A percentile compares a stretch with the other conserved stretches of the same genome.
phyloP scores from a whole-genome alignment of 2,329 filamentous ascomycete genomes.

The Neopestalotiopsis clavispora region DNA sequence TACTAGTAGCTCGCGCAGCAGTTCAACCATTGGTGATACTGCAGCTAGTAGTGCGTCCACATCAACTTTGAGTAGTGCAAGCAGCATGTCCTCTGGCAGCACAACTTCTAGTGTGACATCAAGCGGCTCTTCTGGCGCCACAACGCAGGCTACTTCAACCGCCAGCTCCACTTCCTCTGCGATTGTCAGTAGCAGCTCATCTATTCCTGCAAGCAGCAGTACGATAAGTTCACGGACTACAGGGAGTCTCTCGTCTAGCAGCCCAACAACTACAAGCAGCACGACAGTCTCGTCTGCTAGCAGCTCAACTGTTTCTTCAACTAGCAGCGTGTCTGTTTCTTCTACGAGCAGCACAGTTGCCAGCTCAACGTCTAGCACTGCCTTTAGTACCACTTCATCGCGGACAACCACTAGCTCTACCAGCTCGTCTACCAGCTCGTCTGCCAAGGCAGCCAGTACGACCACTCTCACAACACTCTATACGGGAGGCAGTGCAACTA shows the following conservation, averaged over 20 bases:
- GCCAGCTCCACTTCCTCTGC: not conserved
- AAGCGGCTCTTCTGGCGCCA: not conserved
- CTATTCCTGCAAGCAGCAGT: not conserved
- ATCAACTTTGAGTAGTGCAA: not conserved
- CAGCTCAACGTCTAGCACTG: not conserved
- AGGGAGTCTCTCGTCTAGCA: not conserved
- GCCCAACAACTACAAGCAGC: not conserved
- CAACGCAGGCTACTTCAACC: not conserved
- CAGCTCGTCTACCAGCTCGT: not conserved
- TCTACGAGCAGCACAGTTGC: not conserved
- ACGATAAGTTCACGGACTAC: not conserved
- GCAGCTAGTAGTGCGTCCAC: not conserved
- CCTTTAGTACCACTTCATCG: not conserved
- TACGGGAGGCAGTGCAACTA: slow-evolving; percentile 2
- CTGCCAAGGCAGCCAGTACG: not conserved
- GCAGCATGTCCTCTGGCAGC: not conserved
- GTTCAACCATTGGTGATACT: not conserved
- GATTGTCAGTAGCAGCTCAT: not conserved
- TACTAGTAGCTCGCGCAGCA: not conserved
- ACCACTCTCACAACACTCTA: slow-evolving; percentile 1
- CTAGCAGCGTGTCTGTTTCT: not conserved
- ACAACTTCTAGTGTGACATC: not conserved
- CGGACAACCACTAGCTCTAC: not conserved
- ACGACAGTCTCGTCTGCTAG: not conserved
- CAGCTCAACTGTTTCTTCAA: not conserved